A percentile compares a stretch with the other conserved stretches of the same genome.
Evolutionary conservation across 2,329 filamentous ascomycete genomes (phyloP).

Genomic region (Hypocreales sp.): DNA sequence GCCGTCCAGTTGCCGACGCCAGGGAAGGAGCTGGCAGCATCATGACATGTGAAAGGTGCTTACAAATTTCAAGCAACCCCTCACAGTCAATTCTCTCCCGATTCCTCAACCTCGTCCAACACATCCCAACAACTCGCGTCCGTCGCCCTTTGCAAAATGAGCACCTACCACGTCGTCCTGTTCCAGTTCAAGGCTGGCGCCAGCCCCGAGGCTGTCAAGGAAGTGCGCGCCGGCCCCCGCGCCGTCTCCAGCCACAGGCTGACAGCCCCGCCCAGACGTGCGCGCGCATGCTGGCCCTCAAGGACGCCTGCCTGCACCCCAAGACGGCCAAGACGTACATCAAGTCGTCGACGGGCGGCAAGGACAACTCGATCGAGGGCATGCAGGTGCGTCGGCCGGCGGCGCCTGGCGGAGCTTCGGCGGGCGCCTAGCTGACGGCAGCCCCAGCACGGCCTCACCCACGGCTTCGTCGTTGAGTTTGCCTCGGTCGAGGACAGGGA

Average conservation of each 20-base stretch:
- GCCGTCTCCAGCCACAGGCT: not conserved
- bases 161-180: slow-evolving; percentile 51
- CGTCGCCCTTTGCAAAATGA: too few species aligned
- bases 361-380: slow-evolving; percentile 46
- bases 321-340: slow-evolving; percentile 44
- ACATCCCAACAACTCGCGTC: too few species aligned
- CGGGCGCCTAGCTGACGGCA: not conserved
- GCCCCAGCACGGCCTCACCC: slow-evolving; percentile 43
- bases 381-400: slow-evolving; percentile 33
- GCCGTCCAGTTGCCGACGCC: too few species aligned
- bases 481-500: slow-evolving; percentile 44
- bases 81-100: too few species aligned
- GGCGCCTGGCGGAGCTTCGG: not conserved
- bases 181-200: slow-evolving; percentile 46
- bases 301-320: slow-evolving; percentile 46
- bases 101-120: too few species aligned
- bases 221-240: slow-evolving; percentile 10
- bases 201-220: slow-evolving; percentile 31
- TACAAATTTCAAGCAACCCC: too few species aligned
- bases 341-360: slow-evolving; percentile 39
- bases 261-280: slow-evolving; percentile 3
- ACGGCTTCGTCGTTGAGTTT: slow-evolving; percentile 57
- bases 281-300: slow-evolving; percentile 28
- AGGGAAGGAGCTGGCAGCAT: too few species aligned
- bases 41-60: too few species aligned